These are phyloP conservation scores for Bertia moriformis DNA, from an alignment of 2,329 filamentous ascomycete genomes.

Conservation along the genomic window DNA sequence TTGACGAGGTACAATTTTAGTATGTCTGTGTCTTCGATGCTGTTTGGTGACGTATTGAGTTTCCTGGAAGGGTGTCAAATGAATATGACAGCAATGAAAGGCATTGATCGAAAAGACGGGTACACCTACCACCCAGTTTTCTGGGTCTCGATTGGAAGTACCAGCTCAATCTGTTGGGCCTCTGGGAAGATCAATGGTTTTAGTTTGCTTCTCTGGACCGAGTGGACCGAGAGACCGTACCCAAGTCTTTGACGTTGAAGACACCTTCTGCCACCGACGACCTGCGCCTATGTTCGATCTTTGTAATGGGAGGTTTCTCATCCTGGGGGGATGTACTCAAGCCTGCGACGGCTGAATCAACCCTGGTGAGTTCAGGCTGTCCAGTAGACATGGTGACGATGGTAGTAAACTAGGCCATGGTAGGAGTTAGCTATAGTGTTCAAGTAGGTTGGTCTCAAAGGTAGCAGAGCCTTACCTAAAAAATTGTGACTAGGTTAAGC, in stretches of 20 bases:
- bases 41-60: conserved; percentile 46
- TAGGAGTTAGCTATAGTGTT: not conserved
- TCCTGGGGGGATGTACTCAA: not conserved
- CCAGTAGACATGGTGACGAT: not conserved
- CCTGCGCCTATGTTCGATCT: not conserved
- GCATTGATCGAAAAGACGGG: not conserved
- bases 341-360: conserved; percentile 1
- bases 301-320: not conserved
- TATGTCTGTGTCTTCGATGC: conserved; percentile 44
- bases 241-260: not conserved
- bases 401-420: not conserved
- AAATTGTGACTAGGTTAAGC: too few relatives aligned
- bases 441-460: not conserved
- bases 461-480: too few relatives aligned
- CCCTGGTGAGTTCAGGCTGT: not conserved
- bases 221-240: not conserved
- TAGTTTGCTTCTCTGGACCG: not conserved
- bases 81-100: too few relatives aligned
- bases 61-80: conserved; percentile 46
- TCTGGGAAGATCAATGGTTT: not conserved
- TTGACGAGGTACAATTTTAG: conserved; percentile 44
- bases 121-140: not conserved
- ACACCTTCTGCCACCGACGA: not conserved
- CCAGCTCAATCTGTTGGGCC: not conserved
- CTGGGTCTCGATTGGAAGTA: not conserved